Base-by-base conservation (phyloP, 805 yeast species). In the Brettanomyces nanus region DNA sequence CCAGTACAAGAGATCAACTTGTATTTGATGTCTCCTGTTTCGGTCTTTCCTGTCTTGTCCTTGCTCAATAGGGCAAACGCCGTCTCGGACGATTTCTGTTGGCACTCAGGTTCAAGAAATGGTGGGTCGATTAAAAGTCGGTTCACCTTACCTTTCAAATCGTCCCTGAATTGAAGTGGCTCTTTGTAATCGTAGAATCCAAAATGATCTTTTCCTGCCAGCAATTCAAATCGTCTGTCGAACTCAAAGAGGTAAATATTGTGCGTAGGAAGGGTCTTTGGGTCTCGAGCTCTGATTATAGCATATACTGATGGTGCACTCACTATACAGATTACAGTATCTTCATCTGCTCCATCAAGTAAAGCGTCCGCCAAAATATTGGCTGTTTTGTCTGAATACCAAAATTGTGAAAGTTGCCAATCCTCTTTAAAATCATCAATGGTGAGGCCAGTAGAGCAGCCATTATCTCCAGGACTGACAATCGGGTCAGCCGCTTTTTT, bases 261-360 rank as follows among this genome's bases (percentile, higher is more conserved):
- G 37, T 75, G 50, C 0, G 86, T 84, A 28, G 89, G 89, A 27
- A 82, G 46, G 4, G 66, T 63, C 5, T 57, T 58, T 6, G 58
- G 56, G 4, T 75, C 73, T 36, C 73, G 66, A 41, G 73, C 71
- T 45, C 69, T 70, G 31, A 86, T 73, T 0, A 90, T 92, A 1
- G 95, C 94, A 61, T 80, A 87, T 3, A 85, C 95, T 0, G 95
- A 83, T 15, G 97, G 96, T 2, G 96, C 95, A 62, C 89, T 77
- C 2, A 83, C 85, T 37, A 87, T 71, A 35, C 82, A 84, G 31
- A 87, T 69, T 1, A 76, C 77, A 0, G 94, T 83, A 28, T 72
- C 68, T 38, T 69, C 70, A 46, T 79, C 82, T 1, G 94, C 92
- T 6, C 85, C 92, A 26, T 79, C 84, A 11, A 86, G 58, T 30